A percentile compares a stretch with the other conserved stretches of the same genome.
These are phyloP conservation scores for Solanum microdontum DNA, from an alignment of 257 asterid genomes.

Conservation along the genomic window DNA sequence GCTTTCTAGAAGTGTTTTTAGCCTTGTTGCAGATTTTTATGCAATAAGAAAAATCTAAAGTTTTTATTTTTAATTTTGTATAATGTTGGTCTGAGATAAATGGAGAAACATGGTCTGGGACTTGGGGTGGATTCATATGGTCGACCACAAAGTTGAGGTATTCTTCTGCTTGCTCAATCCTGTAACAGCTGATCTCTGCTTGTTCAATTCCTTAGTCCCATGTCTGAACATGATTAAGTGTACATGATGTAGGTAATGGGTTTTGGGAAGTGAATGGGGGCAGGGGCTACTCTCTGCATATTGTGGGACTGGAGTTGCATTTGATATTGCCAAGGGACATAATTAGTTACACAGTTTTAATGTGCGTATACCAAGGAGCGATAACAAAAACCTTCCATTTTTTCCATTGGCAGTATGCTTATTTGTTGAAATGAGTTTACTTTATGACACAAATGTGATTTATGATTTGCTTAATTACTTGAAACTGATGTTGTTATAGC, in stretches of 20 bases:
- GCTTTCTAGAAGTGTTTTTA: not conserved
- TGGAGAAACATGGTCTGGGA: not conserved
- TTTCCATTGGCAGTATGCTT: not conserved
- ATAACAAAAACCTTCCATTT: not conserved
- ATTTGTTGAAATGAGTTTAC: not conserved
- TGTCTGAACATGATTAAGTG: not conserved
- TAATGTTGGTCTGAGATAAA: not conserved
- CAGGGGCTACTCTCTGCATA: not conserved
- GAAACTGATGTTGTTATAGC: not conserved
- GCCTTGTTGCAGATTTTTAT: not conserved
- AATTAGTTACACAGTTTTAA: not conserved
- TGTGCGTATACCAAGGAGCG: not conserved
- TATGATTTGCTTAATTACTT: not conserved
- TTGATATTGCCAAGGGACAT: not conserved
- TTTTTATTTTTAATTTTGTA: not conserved
- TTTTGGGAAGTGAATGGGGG: not conserved
- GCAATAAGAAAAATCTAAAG: not conserved
- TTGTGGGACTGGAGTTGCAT: not conserved
- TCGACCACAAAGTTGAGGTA: not conserved
- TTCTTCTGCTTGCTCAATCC: not conserved
- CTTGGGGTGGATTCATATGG: not conserved
- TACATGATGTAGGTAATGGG: not conserved
- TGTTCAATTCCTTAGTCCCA: not conserved
- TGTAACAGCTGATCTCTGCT: not conserved
- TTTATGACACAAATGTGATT: not conserved